Conservation (phyloP, 1,284 basidiomycete genomes). For the Meripilus lineatus region DNA sequence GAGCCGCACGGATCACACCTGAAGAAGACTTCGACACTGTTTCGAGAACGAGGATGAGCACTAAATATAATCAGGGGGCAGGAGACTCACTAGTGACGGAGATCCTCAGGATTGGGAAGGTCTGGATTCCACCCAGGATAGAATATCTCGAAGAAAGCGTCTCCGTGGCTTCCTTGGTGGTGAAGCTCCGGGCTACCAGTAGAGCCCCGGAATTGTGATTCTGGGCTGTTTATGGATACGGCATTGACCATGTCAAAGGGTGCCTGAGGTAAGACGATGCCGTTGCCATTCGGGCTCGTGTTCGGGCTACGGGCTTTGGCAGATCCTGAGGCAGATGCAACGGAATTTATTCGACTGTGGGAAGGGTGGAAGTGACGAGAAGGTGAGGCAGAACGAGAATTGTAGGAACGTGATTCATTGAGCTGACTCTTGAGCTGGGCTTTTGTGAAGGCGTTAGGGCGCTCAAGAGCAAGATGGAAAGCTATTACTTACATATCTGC, state of each 20-base stretch:
- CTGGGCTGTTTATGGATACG: constrained; percentile 38
- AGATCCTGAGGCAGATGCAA: too few species aligned
- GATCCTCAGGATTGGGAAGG: constrained; percentile 63
- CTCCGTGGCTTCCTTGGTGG: constrained; percentile 38
- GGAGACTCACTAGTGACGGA: constrained; percentile 66
- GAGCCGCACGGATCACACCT: constrained; percentile 79
- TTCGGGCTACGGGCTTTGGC: too few species aligned
- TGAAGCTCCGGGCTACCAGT: constrained; percentile 47
- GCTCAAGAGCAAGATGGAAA: too few species aligned
- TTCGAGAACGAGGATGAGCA: constrained; percentile 11
- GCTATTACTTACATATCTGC: constrained; percentile 54
- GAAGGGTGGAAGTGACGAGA: constrained; percentile 24
- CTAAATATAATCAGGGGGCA: constrained; percentile 10
- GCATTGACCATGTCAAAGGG: constrained; percentile 39
- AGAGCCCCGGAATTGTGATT: constrained; percentile 40
- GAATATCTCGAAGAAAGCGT: constrained; percentile 62
- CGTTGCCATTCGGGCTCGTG: too few species aligned
- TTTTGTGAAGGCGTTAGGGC: too few species aligned
- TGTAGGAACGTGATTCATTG: constrained; percentile 44
- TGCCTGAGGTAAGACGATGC: constrained; percentile 43
- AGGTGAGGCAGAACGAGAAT: constrained; percentile 36
- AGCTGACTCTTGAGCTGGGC: constrained; percentile 61
- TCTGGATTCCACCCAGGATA: constrained; percentile 82
- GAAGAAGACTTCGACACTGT: constrained; percentile 78
- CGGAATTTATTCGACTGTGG: constrained; percentile 16